Evolutionary conservation across 202 grass and related monocot genomes (phyloP).

Genomic region (Carex arenaria): DNA sequence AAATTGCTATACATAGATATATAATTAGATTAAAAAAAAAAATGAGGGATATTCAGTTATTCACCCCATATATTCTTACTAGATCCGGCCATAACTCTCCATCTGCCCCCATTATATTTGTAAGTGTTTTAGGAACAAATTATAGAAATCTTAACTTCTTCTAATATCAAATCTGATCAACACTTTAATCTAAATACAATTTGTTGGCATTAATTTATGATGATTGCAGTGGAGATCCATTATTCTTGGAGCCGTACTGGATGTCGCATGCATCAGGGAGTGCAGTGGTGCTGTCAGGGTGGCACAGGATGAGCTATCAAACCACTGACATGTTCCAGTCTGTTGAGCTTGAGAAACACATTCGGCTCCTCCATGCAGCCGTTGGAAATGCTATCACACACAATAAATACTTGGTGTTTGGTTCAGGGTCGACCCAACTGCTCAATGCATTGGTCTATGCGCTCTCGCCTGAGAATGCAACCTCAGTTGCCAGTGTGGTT

Average conservation of each 20-base stretch:
- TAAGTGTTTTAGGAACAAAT: not conserved
- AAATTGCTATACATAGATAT: too few relatives aligned
- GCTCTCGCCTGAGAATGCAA: slow-evolving; percentile 38
- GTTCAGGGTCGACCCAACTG: slow-evolving; percentile 45
- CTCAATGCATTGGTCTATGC: slow-evolving; percentile 70
- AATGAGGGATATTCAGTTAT: too few relatives aligned
- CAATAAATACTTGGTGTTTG: slow-evolving; percentile 48
- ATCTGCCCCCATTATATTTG: too few relatives aligned
- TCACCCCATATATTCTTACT: too few relatives aligned
- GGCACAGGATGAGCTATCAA: slow-evolving; percentile 68
- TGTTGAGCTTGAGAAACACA: slow-evolving; percentile 53
- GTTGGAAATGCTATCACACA: slow-evolving; percentile 58
- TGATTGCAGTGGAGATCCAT: slow-evolving; percentile 54
- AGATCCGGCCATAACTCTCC: too few relatives aligned
- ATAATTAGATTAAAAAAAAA: too few relatives aligned
- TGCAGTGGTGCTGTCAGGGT: slow-evolving; percentile 55
- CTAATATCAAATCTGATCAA: not conserved
- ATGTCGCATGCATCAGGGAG: slow-evolving; percentile 37
- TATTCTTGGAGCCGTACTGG: slow-evolving; percentile 88
- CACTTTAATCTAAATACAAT: not conserved
- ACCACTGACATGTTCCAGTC: slow-evolving; percentile 34
- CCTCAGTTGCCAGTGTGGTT: slow-evolving; percentile 44
- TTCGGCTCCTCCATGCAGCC: slow-evolving; percentile 44
- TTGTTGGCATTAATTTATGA: not conserved
- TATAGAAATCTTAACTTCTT: not conserved